phyloP scores from a whole-genome alignment of 2,329 filamentous ascomycete species.

The Aspergillus ustus region DNA sequence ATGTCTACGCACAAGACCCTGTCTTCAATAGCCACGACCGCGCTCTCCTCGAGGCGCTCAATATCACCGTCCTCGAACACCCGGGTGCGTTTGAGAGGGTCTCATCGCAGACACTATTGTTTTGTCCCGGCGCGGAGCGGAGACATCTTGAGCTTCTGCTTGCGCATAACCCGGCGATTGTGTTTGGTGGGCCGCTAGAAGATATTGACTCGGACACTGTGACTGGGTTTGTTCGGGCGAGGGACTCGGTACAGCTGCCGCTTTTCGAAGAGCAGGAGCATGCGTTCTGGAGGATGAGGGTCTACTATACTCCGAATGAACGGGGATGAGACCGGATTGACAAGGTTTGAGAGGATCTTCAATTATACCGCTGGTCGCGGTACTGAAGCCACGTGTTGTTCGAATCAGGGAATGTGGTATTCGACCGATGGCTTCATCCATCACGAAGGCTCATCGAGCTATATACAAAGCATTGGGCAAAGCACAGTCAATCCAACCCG shows the following conservation, averaged over 20 bases:
- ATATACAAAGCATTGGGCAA: constrained; percentile 4
- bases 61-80: constrained; percentile 46
- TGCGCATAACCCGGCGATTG: constrained; percentile 54
- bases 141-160: constrained; percentile 58
- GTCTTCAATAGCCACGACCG: constrained; percentile 54
- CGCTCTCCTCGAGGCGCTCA: constrained; percentile 40
- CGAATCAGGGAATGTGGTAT: not conserved
- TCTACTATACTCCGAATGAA: constrained; percentile 33
- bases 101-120: constrained; percentile 58
- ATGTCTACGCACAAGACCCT: constrained; percentile 58
- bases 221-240: constrained; percentile 24
- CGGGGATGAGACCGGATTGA: not conserved
- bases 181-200: constrained; percentile 59
- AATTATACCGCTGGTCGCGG: not conserved
- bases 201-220: constrained; percentile 32
- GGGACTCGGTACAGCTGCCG: constrained; percentile 32
- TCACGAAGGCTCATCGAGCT: not conserved
- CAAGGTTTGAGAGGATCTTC: not conserved
- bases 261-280: constrained; percentile 38
- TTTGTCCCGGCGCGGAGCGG: constrained; percentile 63
- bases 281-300: constrained; percentile 44
- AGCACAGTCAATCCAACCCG: constrained; percentile 1
- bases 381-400: not conserved
- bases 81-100: constrained; percentile 60
- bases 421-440: not conserved